These are phyloP conservation scores for Gliomastix tumulicola DNA, from an alignment of 2,329 filamentous ascomycete genomes.

Conservation along the genomic window DNA sequence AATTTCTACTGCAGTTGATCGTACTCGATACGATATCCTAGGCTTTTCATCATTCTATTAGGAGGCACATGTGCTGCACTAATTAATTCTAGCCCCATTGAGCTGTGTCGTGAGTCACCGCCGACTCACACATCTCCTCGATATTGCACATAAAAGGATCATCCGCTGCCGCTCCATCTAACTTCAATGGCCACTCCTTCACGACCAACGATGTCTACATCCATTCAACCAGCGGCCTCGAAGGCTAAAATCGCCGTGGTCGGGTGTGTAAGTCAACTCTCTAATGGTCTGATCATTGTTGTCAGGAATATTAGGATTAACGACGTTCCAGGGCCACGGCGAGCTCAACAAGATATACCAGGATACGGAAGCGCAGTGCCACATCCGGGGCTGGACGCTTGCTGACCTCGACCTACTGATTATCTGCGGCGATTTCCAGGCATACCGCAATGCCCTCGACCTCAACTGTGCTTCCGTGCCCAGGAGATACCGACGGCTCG, in stretches of 20 bases:
- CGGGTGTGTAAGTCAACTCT: not conserved
- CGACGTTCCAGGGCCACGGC: slow-evolving; percentile 66
- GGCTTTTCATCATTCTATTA: not conserved
- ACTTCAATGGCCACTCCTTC: too few species aligned
- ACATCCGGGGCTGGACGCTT: slow-evolving; percentile 58
- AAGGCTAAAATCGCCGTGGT: not conserved
- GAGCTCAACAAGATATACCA: slow-evolving; percentile 87
- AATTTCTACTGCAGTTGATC: too few species aligned
- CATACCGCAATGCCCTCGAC: slow-evolving; percentile 82
- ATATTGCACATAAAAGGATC: too few species aligned
- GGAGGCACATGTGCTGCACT: too few species aligned
- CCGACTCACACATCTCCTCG: too few species aligned
- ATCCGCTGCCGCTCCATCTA: too few species aligned
- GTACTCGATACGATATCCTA: too few species aligned
- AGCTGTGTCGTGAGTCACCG: too few species aligned
- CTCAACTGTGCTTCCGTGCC: slow-evolving; percentile 86
- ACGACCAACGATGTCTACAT: too few species aligned
- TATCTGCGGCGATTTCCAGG: slow-evolving; percentile 94
- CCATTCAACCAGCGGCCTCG: too few species aligned
- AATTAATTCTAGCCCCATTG: too few species aligned
- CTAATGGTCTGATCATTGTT: too few species aligned
- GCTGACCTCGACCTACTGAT: slow-evolving; percentile 80
- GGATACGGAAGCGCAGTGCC: slow-evolving; percentile 61
- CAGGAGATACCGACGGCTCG: slow-evolving; percentile 76
- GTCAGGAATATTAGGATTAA: not conserved